These are phyloP conservation scores for Fusarium concolor DNA, from an alignment of 2,329 filamentous ascomycete genomes.

Conservation along the genomic window DNA sequence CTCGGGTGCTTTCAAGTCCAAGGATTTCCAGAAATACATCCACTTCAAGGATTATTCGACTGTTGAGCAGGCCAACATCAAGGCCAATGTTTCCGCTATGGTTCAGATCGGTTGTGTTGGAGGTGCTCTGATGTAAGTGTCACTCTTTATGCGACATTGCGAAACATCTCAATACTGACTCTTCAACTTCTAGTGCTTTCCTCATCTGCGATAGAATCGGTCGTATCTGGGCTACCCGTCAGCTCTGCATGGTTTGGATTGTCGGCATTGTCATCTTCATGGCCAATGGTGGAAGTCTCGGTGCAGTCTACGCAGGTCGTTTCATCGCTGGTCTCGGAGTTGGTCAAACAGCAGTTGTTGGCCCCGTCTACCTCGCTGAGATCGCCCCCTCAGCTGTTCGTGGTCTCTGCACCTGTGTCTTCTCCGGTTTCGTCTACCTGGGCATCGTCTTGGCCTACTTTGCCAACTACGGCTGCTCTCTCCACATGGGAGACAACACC, in stretches of 20 bases:
- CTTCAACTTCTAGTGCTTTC: neutral
- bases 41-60: constrained; percentile 7
- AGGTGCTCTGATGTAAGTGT: constrained; percentile 15
- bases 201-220: constrained; percentile 19
- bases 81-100: constrained; percentile 26
- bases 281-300: constrained; percentile 19
- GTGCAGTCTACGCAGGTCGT: constrained; percentile 26
- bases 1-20: constrained; percentile 23
- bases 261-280: constrained; percentile 16
- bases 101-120: constrained; percentile 25
- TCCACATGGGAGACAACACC: constrained; percentile 15
- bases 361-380: constrained; percentile 32
- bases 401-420: constrained; percentile 34
- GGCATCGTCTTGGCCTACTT: constrained; percentile 32
- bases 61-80: constrained; percentile 21
- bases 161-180: neutral
- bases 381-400: constrained; percentile 33
- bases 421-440: constrained; percentile 28
- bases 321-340: constrained; percentile 34
- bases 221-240: constrained; percentile 21
- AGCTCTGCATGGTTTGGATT: constrained; percentile 18
- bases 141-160: no score
- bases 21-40: constrained; percentile 20
- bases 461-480: constrained; percentile 29
- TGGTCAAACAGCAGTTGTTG: constrained; percentile 32